These are phyloP conservation scores for Gymnopilus junonius DNA, from an alignment of 768 basidiomycete species.

Conservation along the genomic window DNA sequence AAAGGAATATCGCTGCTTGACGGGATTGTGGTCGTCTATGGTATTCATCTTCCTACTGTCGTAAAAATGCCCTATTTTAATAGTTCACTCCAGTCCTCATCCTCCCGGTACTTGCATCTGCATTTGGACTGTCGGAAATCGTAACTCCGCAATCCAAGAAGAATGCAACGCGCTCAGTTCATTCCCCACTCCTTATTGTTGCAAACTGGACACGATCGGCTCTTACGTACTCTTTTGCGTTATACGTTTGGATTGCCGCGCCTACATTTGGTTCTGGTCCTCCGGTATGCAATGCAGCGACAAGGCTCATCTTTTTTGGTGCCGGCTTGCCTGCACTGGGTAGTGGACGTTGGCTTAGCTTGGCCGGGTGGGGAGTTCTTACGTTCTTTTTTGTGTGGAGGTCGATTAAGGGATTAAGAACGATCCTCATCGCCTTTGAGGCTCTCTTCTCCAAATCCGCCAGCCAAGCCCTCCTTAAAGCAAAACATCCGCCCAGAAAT, in stretches of 20 bases:
- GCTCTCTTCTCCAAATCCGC: slow-evolving; percentile 24
- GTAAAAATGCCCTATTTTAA: neutral
- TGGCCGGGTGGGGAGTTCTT: slow-evolving; percentile 24
- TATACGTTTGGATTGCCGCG: slow-evolving; percentile 30
- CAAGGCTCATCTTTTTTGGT: slow-evolving; percentile 29
- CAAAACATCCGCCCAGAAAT: slow-evolving; percentile 22
- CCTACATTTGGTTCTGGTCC: slow-evolving; percentile 24
- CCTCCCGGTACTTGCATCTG: slow-evolving; percentile 28
- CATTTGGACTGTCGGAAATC: slow-evolving; percentile 28
- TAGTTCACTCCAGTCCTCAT: slow-evolving; percentile 20
- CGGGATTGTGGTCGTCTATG: slow-evolving; percentile 30
- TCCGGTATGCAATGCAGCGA: slow-evolving; percentile 26
- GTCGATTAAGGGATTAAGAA: slow-evolving; percentile 17
- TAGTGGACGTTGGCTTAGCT: slow-evolving; percentile 24
- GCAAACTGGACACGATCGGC: slow-evolving; percentile 32
- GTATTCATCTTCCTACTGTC: slow-evolving; percentile 4
- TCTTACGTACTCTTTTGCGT: slow-evolving; percentile 28
- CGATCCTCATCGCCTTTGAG: slow-evolving; percentile 20
- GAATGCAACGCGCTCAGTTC: slow-evolving; percentile 21
- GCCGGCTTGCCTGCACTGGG: slow-evolving; percentile 28
- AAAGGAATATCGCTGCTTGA: slow-evolving; percentile 26
- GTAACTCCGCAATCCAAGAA: slow-evolving; percentile 15
- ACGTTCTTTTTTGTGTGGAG: slow-evolving; percentile 23
- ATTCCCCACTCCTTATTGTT: slow-evolving; percentile 29
- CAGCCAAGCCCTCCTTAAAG: slow-evolving; percentile 22